Evolutionary conservation across 1,139 yeast species (phyloP), one percentile per base, ranked within the genome.

Genomic region (Yamadazyma sp.): DNA sequence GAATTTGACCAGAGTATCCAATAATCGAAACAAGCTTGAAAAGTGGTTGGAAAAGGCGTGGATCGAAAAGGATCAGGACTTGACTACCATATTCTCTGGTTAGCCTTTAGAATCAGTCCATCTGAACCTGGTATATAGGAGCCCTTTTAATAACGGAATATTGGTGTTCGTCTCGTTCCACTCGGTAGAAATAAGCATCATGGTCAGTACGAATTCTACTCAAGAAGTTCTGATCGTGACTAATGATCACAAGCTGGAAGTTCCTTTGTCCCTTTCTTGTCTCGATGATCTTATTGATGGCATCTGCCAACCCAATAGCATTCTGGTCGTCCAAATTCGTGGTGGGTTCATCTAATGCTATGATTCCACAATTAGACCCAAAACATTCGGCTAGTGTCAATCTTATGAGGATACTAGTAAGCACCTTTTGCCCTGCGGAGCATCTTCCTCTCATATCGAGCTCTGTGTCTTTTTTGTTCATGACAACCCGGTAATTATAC

Each of bases 391-490:
- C 95, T 35, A 94, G 67, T 0, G 97, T 97, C 42, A 94, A 67
- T 39, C 99, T 73, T 38, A 94, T 90, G 27, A 94, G 81, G 38
- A 94, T 89, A 40, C 95, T 84, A 0, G 98, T 96, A 39, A 94
- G 67, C 2, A 94, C 97, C 56, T 89, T 88, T 60, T 94, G 99
- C 1, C 99, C 99, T 0, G 98, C 98, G 2, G 97, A 88, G 59
- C 99, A 94, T 41, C 98, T 69, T 0, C 98, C 99, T 47, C 98
- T 76, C 99, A 94, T 94, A 55, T 94, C 99, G 33, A 94, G 67
- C 58, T 92, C 98, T 1, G 82, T 85, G 39, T 86, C 94, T 51
- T 86, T 88, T 56, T 94, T 94, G 45, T 82, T 80, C 98, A 94
- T 94, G 13, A 92, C 96, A 16, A 94, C 97, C 29, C 97, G 73